Evolutionary conservation across 2,329 filamentous ascomycete species (phyloP), one percentile per base, ranked within the genome.

Genomic region (Colletotrichum melonis): DNA sequence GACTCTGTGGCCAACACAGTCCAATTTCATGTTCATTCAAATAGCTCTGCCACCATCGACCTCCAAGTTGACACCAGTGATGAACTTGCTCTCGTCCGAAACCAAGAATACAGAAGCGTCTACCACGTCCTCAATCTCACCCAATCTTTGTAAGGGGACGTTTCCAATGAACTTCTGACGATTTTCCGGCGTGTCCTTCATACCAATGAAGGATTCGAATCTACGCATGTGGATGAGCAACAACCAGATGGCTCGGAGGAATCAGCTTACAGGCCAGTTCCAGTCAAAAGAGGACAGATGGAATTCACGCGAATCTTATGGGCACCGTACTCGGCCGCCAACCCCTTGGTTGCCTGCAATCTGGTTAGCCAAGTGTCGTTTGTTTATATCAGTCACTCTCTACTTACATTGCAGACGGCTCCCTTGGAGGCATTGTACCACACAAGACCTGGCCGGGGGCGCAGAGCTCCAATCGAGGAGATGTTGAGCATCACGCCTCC

Each of bases 401-500:
- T 26, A 8, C 68, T 4, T 32, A 74, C 74, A 62, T 88, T 92
- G 76, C 88, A 88, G 12, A 92, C 88, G 0, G 92, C 92, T 0
- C 89, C 91, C 79, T 94, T 94, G 56, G 88, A 90, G 1, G 91
- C 90, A 78, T 93, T 93, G 78, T 93, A 93, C 91, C 92, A 93
- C 1, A 91, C 91, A 58, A 93, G 78, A 0, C 90, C 88, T 0
- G 90, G 89, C 28, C 92, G 84, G 0, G 92, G 92, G 30, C 92
- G 82, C 8, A 67, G n/a, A 5, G 93, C 93, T 8, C 95, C 93
- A 24, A 95, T 92, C 54, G 91, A 93, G 6, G 93, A 93, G 2
- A 93, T 95, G 85, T 95, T 95, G 87, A 77, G 55, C 52, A 95
- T 94, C 80, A 95, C 90, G 80, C 91, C 93, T 32, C 90, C 92